Evolutionary conservation across 2,329 filamentous ascomycete genomes (phyloP), one percentile per base, ranked within the genome.

Genomic region (Phaeosphaeria sp.): DNA sequence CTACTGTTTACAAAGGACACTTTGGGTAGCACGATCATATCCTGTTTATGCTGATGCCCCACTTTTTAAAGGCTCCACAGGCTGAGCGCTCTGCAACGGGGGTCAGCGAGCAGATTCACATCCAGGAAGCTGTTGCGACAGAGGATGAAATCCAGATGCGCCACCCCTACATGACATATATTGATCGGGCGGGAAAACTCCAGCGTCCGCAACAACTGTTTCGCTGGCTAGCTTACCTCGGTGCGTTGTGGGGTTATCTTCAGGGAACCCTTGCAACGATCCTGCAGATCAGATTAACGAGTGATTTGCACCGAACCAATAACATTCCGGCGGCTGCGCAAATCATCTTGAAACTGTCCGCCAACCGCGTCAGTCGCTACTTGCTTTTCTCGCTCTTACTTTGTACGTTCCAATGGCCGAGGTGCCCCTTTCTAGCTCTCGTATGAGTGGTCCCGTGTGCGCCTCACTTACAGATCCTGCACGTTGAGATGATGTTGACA

Each of bases 261-360:
- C 71, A 72, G 65, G 72, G 70, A 65, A 57, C 54, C 66, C 71
- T 56, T 55, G 64, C 42, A 43, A 36, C 42, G 70, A 75, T 75
- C 71, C 59, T 52, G 59, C 50, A 66, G 67, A 67, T 71, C 67
- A 74, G 72, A 75, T 76, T 75, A 67, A 73, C 72, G 72, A 75
- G 65, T 64, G 59, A 66, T 67, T 65, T 58, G 56, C 69, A 51
- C 69, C 60, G 56, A 64, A 57, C 67, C 72, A 75, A 74, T 75
- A 56, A 58, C 54, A 56, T 21, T 36, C 55, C 54, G 52, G 50
- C 54, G 30, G 59, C 63, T 41, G 52, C 54, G 50, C 56, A 61
- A 59, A 55, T 60, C 64, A 55, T 62, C 56, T 52, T 64, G 64
- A 72, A 68, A 66, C 72, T 67, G 67, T 60, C 67, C 64, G 64